phyloP scores from a whole-genome alignment of 768 basidiomycete genomes.

The Phlebiopsis gigantea region DNA sequence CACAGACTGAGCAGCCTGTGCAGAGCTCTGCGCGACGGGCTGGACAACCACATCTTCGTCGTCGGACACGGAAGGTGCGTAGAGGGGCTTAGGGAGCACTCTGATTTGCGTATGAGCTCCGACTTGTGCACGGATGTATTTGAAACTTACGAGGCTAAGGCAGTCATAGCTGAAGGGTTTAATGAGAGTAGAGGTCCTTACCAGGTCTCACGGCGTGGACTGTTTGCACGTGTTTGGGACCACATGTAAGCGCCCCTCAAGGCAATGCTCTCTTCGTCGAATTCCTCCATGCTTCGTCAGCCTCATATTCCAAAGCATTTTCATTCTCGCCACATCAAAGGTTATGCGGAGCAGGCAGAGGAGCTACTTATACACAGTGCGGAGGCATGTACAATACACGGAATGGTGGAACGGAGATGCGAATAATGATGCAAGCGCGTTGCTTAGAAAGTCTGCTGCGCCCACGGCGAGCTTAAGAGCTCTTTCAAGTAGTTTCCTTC shows the following conservation, averaged over 20 bases:
- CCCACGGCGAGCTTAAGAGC: slow-evolving; percentile 58
- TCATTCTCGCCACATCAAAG: background rate
- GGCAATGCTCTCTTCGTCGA: background rate
- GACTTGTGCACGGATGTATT: background rate
- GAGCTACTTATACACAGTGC: background rate
- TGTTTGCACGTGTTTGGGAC: slow-evolving; percentile 3
- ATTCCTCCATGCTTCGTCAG: no score
- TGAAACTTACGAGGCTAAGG: slow-evolving; percentile 68
- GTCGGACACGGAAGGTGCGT: slow-evolving; percentile 48
- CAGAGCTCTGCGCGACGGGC: slow-evolving; percentile 25
- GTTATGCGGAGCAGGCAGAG: background rate
- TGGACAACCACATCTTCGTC: slow-evolving; percentile 47
- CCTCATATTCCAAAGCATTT: background rate
- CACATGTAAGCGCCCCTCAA: background rate
- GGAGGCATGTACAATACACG: background rate
- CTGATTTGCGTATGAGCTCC: slow-evolving; percentile 25
- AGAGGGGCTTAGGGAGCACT: slow-evolving; percentile 61
- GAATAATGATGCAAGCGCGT: background rate
- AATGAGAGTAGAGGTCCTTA: slow-evolving; percentile 1
- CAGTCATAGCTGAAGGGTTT: slow-evolving; percentile 39
- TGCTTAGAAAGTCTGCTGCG: slow-evolving; percentile 22
- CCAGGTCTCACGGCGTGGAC: background rate
- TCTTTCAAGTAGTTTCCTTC: slow-evolving; percentile 59
- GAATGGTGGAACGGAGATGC: background rate
- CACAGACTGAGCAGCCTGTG: slow-evolving; percentile 32